phyloP scores from a whole-genome alignment of 2,329 filamentous ascomycete genomes.

The Gnomoniopsis smithogilvyi region DNA sequence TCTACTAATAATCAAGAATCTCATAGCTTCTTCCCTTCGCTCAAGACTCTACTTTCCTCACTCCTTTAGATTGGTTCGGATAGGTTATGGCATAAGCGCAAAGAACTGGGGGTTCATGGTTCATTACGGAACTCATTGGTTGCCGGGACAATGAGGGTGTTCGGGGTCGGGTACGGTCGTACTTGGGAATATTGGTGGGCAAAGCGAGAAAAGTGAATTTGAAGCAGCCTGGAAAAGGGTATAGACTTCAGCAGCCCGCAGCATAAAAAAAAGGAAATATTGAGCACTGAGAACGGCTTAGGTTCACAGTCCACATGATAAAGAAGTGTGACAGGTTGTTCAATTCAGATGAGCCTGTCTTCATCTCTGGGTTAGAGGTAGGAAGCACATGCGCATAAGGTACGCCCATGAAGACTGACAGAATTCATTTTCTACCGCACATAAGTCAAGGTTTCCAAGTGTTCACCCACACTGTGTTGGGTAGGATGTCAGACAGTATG shows the following conservation, averaged over 20 bases:
- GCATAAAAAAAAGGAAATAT: background rate
- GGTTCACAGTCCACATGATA: background rate
- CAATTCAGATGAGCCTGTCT: too few relatives aligned
- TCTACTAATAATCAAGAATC: conserved; percentile 2
- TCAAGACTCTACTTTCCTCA: conserved; percentile 1
- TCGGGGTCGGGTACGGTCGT: conserved; percentile 9
- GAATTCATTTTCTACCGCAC: too few relatives aligned
- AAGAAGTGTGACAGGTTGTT: too few relatives aligned
- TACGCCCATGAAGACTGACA: too few relatives aligned
- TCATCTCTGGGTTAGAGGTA: too few relatives aligned
- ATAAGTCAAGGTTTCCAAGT: too few relatives aligned
- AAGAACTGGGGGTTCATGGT: background rate
- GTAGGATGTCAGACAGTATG: too few relatives aligned
- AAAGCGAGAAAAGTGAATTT: conserved; percentile 6
- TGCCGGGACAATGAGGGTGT: conserved; percentile 8
- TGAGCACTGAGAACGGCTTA: background rate
- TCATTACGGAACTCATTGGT: background rate
- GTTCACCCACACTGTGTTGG: too few relatives aligned
- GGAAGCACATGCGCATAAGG: too few relatives aligned
- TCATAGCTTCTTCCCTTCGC: background rate
- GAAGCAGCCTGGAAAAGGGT: conserved; percentile 5
- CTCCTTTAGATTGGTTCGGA: conserved; percentile 13
- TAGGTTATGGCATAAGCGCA: conserved; percentile 1
- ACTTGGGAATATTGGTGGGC: background rate
- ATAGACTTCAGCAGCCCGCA: conserved; percentile 5